Evolutionary conservation across 371 early-diverging fungal genomes (phyloP).

Genomic region (Apophysomyces trapeziformis): DNA sequence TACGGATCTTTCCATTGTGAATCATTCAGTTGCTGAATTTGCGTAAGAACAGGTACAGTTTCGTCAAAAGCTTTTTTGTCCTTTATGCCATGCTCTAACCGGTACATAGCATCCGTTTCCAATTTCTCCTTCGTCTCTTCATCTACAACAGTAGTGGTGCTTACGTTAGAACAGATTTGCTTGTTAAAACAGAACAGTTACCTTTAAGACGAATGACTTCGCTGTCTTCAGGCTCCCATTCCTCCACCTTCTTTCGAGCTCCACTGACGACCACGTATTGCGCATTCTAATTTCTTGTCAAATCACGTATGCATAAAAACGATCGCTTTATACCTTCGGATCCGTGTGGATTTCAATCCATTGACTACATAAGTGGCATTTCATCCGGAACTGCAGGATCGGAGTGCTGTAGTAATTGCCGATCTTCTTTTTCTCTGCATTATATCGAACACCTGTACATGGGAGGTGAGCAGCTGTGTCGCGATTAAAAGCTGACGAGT

Average conservation of each 20-base stretch:
- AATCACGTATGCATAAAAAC: no score
- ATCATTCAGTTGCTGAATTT: constrained; percentile 67
- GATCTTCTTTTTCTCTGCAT: constrained; percentile 93
- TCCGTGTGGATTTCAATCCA: constrained; percentile 95
- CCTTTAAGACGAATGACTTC: constrained; percentile 66
- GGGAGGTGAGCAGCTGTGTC: not conserved
- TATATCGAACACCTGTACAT: constrained; percentile 80
- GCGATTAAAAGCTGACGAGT: constrained; percentile 13
- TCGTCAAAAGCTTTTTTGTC: constrained; percentile 63
- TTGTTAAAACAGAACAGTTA: constrained; percentile 11
- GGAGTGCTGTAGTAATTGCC: constrained; percentile 90
- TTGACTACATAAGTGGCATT: constrained; percentile 84
- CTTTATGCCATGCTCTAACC: constrained; percentile 65
- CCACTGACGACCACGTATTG: constrained; percentile 80
- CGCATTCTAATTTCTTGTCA: constrained; percentile 60
- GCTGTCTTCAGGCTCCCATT: constrained; percentile 74
- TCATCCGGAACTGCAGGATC: constrained; percentile 90
- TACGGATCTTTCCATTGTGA: constrained; percentile 82
- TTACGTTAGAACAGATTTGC: not conserved
- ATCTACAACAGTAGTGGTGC: constrained; percentile 34
- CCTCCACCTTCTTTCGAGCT: constrained; percentile 77
- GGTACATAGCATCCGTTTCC: constrained; percentile 68
- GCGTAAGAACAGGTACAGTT: constrained; percentile 53
- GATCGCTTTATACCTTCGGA: constrained; percentile 75
- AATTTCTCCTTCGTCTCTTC: constrained; percentile 61